These are phyloP conservation scores for Dryas integrifolia DNA, from an alignment of 331 rosid species.

Conservation along the genomic window DNA sequence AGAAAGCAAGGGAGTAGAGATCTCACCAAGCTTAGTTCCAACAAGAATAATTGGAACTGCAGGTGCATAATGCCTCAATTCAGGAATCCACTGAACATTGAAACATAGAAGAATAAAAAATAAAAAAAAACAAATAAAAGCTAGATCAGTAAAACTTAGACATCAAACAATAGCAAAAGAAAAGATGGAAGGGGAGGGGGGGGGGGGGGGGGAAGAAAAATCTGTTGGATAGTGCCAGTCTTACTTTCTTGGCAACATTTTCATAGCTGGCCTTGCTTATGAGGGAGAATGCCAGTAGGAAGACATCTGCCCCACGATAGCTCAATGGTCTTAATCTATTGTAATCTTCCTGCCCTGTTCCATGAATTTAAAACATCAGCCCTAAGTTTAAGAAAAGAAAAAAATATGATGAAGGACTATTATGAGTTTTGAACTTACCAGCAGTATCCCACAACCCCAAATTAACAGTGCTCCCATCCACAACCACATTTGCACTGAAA, in stretches of 20 bases:
- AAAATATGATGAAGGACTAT: conserved; percentile 7
- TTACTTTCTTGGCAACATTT: conserved; percentile 89
- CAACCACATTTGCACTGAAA: conserved; percentile 97
- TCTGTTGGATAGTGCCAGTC: conserved; percentile 9
- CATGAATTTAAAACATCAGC: conserved; percentile 39
- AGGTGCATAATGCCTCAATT: conserved; percentile 97
- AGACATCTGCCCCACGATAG: conserved; percentile 97
- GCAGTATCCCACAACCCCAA: conserved; percentile 98
- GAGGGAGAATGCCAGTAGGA: conserved; percentile 90
- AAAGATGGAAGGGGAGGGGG: neutral
- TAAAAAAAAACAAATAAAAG: neutral
- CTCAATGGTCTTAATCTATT: conserved; percentile 93
- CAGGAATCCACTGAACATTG: conserved; percentile 82
- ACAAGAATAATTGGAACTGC: conserved; percentile 94
- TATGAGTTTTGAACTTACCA: conserved; percentile 41
- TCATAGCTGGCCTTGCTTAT: conserved; percentile 98
- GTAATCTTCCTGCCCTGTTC: conserved; percentile 97
- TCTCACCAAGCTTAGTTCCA: conserved; percentile 96
- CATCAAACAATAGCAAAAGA: neutral
- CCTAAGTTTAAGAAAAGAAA: neutral
- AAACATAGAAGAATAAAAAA: neutral
- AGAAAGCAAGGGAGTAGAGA: conserved; percentile 32
- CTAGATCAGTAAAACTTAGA: neutral
- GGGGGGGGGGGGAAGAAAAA: conserved; percentile 3
- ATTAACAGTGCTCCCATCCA: conserved; percentile 95